Conservation (phyloP, 2,329 filamentous ascomycete genomes). For the Anthostomella pinea region DNA sequence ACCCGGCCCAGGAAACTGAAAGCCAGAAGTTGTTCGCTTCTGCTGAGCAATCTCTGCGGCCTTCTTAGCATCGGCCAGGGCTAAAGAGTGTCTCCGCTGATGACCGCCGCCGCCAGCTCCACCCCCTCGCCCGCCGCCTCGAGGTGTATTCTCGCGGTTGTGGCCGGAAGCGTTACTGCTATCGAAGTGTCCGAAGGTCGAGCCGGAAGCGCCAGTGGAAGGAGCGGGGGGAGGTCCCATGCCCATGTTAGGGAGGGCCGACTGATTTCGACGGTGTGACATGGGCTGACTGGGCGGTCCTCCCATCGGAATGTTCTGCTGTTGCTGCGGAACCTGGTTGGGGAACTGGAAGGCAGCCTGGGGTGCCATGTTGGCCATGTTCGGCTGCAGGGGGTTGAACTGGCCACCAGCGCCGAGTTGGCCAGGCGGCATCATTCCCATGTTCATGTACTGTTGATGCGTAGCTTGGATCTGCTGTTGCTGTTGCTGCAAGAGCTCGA, state of each 20-base stretch:
- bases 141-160: slow-evolving; percentile 64
- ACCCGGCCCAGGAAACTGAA: slow-evolving; percentile 85
- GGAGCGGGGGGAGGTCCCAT: slow-evolving; percentile 88
- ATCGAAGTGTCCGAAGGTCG: slow-evolving; percentile 76
- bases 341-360: slow-evolving; percentile 89
- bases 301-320: slow-evolving; percentile 71
- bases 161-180: slow-evolving; percentile 59
- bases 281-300: slow-evolving; percentile 72
- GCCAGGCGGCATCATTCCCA: slow-evolving; percentile 88
- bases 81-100: slow-evolving; percentile 89
- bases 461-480: slow-evolving; percentile 96
- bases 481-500: slow-evolving; percentile 94
- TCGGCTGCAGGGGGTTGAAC: slow-evolving; percentile 76
- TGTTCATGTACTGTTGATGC: slow-evolving; percentile 96
- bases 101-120: slow-evolving; percentile 69
- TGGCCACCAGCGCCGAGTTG: slow-evolving; percentile 71
- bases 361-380: slow-evolving; percentile 74
- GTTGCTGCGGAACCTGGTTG: slow-evolving; percentile 63
- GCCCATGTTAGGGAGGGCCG: slow-evolving; percentile 87
- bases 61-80: slow-evolving; percentile 94
- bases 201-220: slow-evolving; percentile 82
- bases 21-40: slow-evolving; percentile 89
- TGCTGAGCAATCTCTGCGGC: slow-evolving; percentile 95
- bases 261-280: slow-evolving; percentile 96
- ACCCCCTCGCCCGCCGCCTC: slow-evolving; percentile 64